Base-by-base conservation (phyloP, 805 yeast species). In the Lipomyces kockii region DNA sequence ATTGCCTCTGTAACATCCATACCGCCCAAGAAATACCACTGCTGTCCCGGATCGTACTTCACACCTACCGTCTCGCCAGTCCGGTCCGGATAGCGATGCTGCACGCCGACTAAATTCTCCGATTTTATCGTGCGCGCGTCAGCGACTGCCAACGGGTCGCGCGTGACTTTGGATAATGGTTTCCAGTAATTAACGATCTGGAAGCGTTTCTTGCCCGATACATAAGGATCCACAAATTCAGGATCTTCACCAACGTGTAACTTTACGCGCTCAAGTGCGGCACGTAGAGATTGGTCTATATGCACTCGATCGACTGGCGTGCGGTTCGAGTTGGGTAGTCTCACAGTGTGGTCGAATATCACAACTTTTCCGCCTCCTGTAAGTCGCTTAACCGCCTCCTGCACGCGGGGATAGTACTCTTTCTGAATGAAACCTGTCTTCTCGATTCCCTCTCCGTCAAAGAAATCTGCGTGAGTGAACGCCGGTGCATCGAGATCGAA, bases 111-210 rank as follows among this genome's bases (percentile, higher is more conserved):
- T 27, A 72, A 29, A 37, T 70, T 73, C 12, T 62, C 61, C 17
- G 60, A 59, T 6, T 35, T 34, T 49, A 62, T 63, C 12, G 66
- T 27, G 20, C 49, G 57, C 27, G 66, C 73, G 61, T 72, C 75
- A 11, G 70, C 74, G 12, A 72, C 55, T 11, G 73, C 75, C 9
- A 72, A 65, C 17, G 75, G 75, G 37, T 37, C 58, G 34, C 71
- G 73, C 32, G 65, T 58, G 29, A 68, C 67, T 20, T 65, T 64
- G 54, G 61, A 39, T 9, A 72, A 25, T 7, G 75, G 75, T 35
- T 72, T 68, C 75, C 75, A 72, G 64, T 72, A 74, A 60, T 72
- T 72, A 32, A 72, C 58, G 27, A 72, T 63, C 60, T 72, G 74
- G 51, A 70, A 67, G 22, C 75, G 66, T 52, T 65, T 62, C 22